Conservation (phyloP, 2,329 filamentous ascomycete species). For the Fusarium equiseti region DNA sequence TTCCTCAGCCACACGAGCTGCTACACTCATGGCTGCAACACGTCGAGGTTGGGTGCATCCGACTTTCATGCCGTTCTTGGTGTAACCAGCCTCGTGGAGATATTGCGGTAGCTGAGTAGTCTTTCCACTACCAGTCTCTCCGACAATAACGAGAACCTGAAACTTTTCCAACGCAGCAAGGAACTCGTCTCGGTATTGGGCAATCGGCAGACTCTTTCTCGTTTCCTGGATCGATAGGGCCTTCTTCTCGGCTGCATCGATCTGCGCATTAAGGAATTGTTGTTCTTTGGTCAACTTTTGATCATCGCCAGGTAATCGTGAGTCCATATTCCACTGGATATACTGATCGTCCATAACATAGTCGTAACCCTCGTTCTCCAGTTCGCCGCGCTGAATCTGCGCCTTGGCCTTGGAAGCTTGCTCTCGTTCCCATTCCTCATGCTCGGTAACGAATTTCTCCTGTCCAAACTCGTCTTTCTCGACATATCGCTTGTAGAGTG, state of each 20-base stretch:
- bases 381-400: slow-evolving; percentile 81
- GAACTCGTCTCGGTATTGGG: slow-evolving; percentile 86
- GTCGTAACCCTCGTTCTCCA: slow-evolving; percentile 86
- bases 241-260: slow-evolving; percentile 90
- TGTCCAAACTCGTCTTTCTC: slow-evolving; percentile 89
- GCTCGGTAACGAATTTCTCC: slow-evolving; percentile 90
- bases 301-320: slow-evolving; percentile 77
- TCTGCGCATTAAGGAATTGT: slow-evolving; percentile 79
- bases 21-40: slow-evolving; percentile 97
- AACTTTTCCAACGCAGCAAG: slow-evolving; percentile 87
- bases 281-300: slow-evolving; percentile 83
- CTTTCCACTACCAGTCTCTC: slow-evolving; percentile 95
- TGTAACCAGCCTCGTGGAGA: slow-evolving; percentile 90
- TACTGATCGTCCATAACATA: slow-evolving; percentile 94
- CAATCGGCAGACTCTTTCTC: slow-evolving; percentile 89
- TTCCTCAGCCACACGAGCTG: slow-evolving; percentile 95
- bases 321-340: slow-evolving; percentile 85
- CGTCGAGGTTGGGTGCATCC: slow-evolving; percentile 94
- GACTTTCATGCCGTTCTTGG: slow-evolving; percentile 84
- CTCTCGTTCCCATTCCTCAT: slow-evolving; percentile 95
- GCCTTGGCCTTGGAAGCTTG: slow-evolving; percentile 89
- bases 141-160: slow-evolving; percentile 91
- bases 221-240: slow-evolving; percentile 91
- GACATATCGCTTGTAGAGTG: slow-evolving; percentile 89
- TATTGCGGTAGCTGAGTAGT: slow-evolving; percentile 97